Conservation (phyloP, 108 stramenopile species). For the Mediolabrus comicus region DNA sequence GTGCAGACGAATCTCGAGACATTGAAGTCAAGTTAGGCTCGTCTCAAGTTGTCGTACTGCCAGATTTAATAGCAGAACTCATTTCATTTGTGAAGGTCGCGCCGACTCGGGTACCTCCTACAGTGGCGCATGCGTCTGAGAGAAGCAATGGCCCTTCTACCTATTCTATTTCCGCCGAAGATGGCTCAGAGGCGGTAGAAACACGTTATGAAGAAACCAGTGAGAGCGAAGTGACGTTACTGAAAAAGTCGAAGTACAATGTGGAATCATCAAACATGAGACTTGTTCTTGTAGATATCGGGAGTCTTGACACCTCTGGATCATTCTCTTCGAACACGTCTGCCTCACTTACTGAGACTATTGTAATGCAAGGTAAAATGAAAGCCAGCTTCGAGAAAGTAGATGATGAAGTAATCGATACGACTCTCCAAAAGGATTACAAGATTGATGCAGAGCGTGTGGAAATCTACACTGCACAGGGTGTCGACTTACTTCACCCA, state of each 20-base stretch:
- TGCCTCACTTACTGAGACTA: conserved; percentile 55
- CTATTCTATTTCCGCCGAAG: conserved; percentile 21
- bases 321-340: conserved; percentile 16
- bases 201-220: conserved; percentile 15
- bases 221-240: neutral
- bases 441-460: conserved; percentile 61
- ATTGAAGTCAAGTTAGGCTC: conserved; percentile 71
- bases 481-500: conserved; percentile 58
- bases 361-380: conserved; percentile 72
- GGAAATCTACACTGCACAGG: conserved; percentile 82
- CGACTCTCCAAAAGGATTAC: conserved; percentile 44
- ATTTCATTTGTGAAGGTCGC: conserved; percentile 53
- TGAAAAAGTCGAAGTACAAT: conserved; percentile 33
- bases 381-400: conserved; percentile 41
- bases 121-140: neutral
- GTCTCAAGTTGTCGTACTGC: conserved; percentile 72
- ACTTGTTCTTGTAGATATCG: conserved; percentile 43
- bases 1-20: conserved; percentile 32
- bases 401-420: conserved; percentile 24
- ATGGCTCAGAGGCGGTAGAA: conserved; percentile 33
- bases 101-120: neutral
- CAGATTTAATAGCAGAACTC: conserved; percentile 74
- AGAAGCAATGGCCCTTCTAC: neutral
- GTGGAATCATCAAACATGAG: conserved; percentile 43
- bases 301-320: conserved; percentile 32